These are phyloP conservation scores for Syzygium oleosum DNA, from an alignment of 345 rosid species.

Conservation along the genomic window DNA sequence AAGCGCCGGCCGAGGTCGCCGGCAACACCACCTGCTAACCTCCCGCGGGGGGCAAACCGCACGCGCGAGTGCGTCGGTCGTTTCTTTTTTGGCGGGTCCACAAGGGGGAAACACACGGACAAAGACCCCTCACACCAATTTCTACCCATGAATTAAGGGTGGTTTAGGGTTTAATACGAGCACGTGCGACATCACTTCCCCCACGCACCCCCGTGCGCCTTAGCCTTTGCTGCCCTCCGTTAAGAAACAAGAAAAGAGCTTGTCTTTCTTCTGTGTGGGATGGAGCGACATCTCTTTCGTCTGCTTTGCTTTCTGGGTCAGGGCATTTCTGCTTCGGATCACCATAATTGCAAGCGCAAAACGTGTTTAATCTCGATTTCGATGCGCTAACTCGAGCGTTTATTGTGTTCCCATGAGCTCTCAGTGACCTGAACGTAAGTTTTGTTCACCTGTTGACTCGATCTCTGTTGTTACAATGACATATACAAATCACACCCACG, in stretches of 20 bases:
- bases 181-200: neutral
- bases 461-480: neutral
- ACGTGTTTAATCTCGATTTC: neutral
- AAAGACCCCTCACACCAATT: neutral
- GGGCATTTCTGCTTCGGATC: neutral
- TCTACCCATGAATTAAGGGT: neutral
- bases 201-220: neutral
- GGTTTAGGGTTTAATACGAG: neutral
- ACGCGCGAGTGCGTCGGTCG: neutral
- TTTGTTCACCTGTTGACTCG: neutral
- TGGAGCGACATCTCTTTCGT: neutral
- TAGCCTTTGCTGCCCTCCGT: rapidly evolving
- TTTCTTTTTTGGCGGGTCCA: neutral
- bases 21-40: neutral
- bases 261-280: neutral
- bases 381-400: neutral
- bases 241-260: neutral
- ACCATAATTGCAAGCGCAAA: neutral
- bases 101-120: neutral
- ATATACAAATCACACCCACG: neutral
- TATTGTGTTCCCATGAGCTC: neutral
- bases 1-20: neutral
- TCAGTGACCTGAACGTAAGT: no score
- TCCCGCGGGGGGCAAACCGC: neutral
- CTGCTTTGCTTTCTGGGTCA: neutral